Base-by-base conservation (phyloP, 441 rosid genomes). In the Adansonia gregorii region DNA sequence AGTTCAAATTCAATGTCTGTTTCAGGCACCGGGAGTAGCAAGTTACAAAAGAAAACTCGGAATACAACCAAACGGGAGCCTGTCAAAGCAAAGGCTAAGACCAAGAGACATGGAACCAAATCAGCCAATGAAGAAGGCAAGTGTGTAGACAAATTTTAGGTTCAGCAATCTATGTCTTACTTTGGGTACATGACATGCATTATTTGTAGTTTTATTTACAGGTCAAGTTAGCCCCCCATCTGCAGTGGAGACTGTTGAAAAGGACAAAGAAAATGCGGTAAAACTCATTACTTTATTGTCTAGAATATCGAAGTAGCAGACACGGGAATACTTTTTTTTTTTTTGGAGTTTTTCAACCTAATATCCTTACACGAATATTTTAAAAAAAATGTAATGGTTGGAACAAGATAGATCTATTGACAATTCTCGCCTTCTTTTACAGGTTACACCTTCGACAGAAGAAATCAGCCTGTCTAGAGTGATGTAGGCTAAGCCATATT, bases 201-300 rank as follows among this genome's bases (percentile, higher is more conserved):
- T 43, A 27, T 48, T 59, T 52, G n/a, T 31, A 52, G 27, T 24
- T 24, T 24, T 24, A 52, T 55, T 68, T 75, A 51, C 89, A 89
- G 97, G 88, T 84, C 67, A 80, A 20, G 82, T 56, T 49, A 82
- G 81, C 82, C 83, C 87, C 74, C 45, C 86, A 49, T 78, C 78
- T 65, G 78, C 78, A 65, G 77, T 24, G 27, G 27, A 72, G 51
- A 48, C 77, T 9, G 76, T 83, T 63, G 86, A 82, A 78, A 95
- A 87, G 84, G 85, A 94, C 87, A 94, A 94, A 82, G 98, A 94
- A 83, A 94, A 93, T 71, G 59, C 83, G 89, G 98, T 90, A 72
- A 83, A 83, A 19, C 7, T 20, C 14, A 17, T 6, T 43, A 8
- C 12, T 70, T 8, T 52, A 10, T 22, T 6, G 6, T 56, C 12